Evolutionary conservation across 2,329 filamentous ascomycete genomes (phyloP), one percentile per base, ranked within the genome.

Genomic region (Paracorniculantispora psalliotae): DNA sequence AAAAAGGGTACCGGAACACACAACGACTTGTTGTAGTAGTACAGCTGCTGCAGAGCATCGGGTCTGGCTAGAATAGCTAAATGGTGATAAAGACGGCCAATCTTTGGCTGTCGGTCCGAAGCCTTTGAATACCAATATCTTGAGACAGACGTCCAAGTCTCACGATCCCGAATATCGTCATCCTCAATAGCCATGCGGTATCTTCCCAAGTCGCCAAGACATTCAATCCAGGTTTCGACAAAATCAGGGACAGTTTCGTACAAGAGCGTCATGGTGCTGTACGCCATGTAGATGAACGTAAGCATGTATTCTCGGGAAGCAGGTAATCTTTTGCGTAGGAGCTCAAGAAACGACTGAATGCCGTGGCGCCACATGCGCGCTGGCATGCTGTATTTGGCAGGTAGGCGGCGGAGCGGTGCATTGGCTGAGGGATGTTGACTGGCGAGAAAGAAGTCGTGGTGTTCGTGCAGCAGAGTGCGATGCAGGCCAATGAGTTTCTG

Each of bases 361-460:
- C 90, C 93, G 65, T 96, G 90, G 0, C 91, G 81, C 94, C 94
- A 97, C 90, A 97, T 94, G 0, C 93, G 79, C 0, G 90, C 91
- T 0, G 93, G 92, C 91, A 97, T 97, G 0, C 86, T 86, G 65
- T 96, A 96, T 62, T 94, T 94, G 0, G 82, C 81, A 0, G 92
- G 88, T 0, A 97, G 72, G 0, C 84, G 77, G 3, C 83, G 80
- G 0, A 97, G 70, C 0, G 87, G 84, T 0, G 80, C 79, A 25
- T 81, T 89, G 0, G 91, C 90, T 0, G 87, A 88, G 0, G 91
- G 92, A 67, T 97, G 92, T 64, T 97, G 92, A 0, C 85, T 90
- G 0, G 92, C 92, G 1, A 96, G 76, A 60, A 97, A 92, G 66
- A 93, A 93, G 62, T 93, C 90, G 60, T 92, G 88, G 59, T 93